These are phyloP conservation scores for Lactarius psammicola DNA, from an alignment of 768 basidiomycete genomes.

Conservation along the genomic window DNA sequence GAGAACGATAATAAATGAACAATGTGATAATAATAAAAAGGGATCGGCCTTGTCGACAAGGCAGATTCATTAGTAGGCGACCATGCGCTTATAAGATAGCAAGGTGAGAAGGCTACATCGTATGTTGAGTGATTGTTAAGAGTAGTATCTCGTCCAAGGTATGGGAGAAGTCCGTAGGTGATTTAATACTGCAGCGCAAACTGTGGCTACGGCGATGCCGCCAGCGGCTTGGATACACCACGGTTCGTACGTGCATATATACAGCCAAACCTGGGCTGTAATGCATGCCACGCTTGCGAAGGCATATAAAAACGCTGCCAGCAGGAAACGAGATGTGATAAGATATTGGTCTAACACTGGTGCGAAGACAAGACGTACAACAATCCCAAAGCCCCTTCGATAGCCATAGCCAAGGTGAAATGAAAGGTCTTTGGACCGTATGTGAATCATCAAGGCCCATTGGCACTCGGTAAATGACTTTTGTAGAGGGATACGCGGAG, in stretches of 20 bases:
- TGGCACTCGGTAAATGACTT: neutral
- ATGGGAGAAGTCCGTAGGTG: conserved; percentile 12
- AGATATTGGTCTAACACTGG: neutral
- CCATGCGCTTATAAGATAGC: neutral
- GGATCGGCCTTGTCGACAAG: neutral
- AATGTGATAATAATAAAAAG: neutral
- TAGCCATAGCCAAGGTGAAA: neutral
- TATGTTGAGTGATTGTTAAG: conserved; percentile 3
- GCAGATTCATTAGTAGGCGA: neutral
- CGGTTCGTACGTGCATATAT: neutral
- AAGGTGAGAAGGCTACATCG: neutral
- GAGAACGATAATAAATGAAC: neutral
- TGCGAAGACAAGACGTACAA: conserved; percentile 2
- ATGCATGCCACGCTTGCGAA: conserved; percentile 6
- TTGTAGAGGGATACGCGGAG: neutral
- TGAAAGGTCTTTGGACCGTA: neutral
- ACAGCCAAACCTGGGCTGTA: conserved; percentile 15
- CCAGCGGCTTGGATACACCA: conserved; percentile 4
- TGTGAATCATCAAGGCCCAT: neutral
- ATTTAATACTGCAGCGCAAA: neutral
- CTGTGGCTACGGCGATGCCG: neutral
- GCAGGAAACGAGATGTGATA: neutral
- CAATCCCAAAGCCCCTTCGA: neutral
- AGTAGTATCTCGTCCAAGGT: neutral
- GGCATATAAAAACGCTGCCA: conserved; percentile 1